Evolutionary conservation across 192 early-diverging fungal species (phyloP), one percentile per base, ranked within the genome.

Genomic region (Coemansia sp.): DNA sequence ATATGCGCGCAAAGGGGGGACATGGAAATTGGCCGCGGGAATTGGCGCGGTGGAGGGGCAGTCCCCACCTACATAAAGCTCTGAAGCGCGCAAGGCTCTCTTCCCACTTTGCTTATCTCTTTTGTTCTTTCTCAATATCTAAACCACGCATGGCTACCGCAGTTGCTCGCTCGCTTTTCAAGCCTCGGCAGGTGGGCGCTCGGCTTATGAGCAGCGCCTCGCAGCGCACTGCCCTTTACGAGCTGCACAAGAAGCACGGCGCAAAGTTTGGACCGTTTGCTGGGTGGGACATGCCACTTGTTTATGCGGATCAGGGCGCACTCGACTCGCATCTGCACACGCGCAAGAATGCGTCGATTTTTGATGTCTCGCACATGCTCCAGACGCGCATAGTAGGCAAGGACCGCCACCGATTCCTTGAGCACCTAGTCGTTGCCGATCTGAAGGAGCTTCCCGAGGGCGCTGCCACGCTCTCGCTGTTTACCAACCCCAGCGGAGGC

Each of bases 281-380:
- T 65, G 97, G 95, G 6, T 97, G 93, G 89, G 85, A 85, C 62
- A 99, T 99, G 97, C 97, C 97, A 35, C 90, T 99, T 61, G 89
- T 92, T 69, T 99, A 97, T 76, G 66, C 85, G 28, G 85, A 86
- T 69, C 85, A 90, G 75, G 95, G 95, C 42, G 89, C 93, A 8
- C 83, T 97, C 31, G 90, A 90, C 38, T 94, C 92, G n/a, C 97
- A 97, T 75, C 76, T 88, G 41, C 91, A 91, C 77, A 96, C 95
- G 21, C 86, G 97, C 66, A 77, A 88, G 70, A 88, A 94, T 50
- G 92, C 94, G 2, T 95, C 94, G 6, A 83, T 99, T 47, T 99
- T 99, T 78, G 97, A 99, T 81, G 97, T 99, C 36, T 94, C 93
- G 25, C 97, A 99, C 77, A 99, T 99, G 97, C 85, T 97, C 62